These are phyloP conservation scores for Eucalyptus erythrocorys DNA, from an alignment of 345 rosid genomes.

Conservation along the genomic window DNA sequence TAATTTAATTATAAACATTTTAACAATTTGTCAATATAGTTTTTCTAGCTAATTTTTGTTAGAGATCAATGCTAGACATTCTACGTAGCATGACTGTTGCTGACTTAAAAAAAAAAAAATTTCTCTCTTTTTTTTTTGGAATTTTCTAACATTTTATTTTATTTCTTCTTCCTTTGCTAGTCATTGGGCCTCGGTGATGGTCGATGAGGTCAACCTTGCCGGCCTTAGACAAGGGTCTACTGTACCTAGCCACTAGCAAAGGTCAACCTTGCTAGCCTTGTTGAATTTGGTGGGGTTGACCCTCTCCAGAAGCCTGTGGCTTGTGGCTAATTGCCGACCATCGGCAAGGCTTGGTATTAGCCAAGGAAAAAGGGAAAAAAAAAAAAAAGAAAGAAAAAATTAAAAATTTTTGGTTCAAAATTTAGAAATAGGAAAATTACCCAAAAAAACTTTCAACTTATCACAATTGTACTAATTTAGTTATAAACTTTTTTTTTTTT, in stretches of 20 bases:
- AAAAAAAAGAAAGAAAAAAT: too few relatives aligned
- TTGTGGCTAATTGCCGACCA: too few relatives aligned
- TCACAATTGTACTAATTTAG: accelerated
- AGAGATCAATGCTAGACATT: accelerated
- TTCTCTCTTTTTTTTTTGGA: not conserved
- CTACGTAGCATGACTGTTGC: accelerated
- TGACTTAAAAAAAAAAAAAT: too few relatives aligned
- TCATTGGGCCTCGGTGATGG: accelerated
- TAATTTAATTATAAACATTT: accelerated
- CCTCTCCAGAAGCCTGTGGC: too few relatives aligned
- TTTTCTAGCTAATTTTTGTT: accelerated
- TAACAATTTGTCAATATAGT: accelerated
- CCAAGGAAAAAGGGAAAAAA: too few relatives aligned
- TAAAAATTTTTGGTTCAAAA: too few relatives aligned
- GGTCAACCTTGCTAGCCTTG: too few relatives aligned
- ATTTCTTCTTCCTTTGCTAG: accelerated
- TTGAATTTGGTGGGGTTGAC: accelerated
- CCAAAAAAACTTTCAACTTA: accelerated
- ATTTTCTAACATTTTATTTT: accelerated
- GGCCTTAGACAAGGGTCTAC: accelerated
- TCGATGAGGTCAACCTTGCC: accelerated
- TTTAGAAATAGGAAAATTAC: too few relatives aligned
- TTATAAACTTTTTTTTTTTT: accelerated
- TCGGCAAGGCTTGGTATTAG: too few relatives aligned
- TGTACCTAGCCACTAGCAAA: too few relatives aligned